Evolutionary conservation across 805 yeast genomes (phyloP).

Genomic region (Metschnikowia borealis): DNA sequence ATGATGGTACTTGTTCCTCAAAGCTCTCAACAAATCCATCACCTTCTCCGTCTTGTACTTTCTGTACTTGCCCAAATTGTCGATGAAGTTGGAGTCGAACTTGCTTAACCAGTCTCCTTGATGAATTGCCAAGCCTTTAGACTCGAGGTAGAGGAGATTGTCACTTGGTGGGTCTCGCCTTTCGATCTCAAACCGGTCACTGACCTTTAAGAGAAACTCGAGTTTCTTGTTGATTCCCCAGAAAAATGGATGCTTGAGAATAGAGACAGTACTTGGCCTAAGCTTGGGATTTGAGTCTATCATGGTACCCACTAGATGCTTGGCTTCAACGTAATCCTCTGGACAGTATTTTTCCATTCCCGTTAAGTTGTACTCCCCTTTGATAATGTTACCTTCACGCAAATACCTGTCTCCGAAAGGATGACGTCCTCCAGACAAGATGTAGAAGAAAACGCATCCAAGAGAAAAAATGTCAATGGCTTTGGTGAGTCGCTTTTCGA

Average conservation of each 20-base stretch:
- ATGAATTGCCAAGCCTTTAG: slow-evolving; percentile 32
- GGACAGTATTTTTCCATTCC: slow-evolving; percentile 41
- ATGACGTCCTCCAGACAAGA: slow-evolving; percentile 77
- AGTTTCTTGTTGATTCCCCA: slow-evolving; percentile 74
- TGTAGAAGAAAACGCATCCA: slow-evolving; percentile 91
- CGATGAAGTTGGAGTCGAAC: slow-evolving; percentile 70
- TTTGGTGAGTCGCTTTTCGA: slow-evolving; percentile 67
- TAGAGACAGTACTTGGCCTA: slow-evolving; percentile 67
- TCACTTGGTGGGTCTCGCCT: slow-evolving; percentile 74
- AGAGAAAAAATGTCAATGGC: slow-evolving; percentile 91
- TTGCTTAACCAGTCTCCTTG: slow-evolving; percentile 71
- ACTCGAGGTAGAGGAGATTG: slow-evolving; percentile 53
- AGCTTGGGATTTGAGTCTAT: slow-evolving; percentile 57
- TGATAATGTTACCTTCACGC: slow-evolving; percentile 85
- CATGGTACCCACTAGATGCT: slow-evolving; percentile 71
- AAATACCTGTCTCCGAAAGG: slow-evolving; percentile 93
- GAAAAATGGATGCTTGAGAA: slow-evolving; percentile 83
- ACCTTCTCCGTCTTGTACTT: slow-evolving; percentile 76
- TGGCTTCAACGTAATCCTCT: slow-evolving; percentile 56
- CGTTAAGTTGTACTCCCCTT: slow-evolving; percentile 52
- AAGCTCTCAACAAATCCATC: slow-evolving; percentile 82
- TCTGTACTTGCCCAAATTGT: slow-evolving; percentile 85
- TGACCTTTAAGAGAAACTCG: slow-evolving; percentile 79
- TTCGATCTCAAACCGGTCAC: slow-evolving; percentile 88
- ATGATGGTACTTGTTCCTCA: slow-evolving; percentile 93